Base-by-base conservation (phyloP, 192 early-diverging fungal species). In the Piromyces sp. region DNA sequence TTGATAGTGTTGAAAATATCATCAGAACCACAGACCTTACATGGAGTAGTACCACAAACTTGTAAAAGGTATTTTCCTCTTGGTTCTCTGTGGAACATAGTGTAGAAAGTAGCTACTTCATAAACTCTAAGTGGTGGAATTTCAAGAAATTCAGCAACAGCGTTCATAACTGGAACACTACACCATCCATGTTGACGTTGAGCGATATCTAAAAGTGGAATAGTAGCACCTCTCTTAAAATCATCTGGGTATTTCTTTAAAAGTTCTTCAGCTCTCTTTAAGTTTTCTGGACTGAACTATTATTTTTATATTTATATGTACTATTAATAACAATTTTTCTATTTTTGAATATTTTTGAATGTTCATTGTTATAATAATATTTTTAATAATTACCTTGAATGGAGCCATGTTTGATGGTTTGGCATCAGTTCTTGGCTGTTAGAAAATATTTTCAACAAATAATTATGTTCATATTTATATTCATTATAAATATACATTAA, bases 31-130 rank as follows among this genome's bases (percentile, higher is more conserved):
- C 97, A 97, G 68, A 98, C 90, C 88, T 97, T 92, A 87, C 97
- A 99, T 28, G 97, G 97, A 30, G 97, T 97, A 16, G 97, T 99
- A 29, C 97, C 98, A 91, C 97, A 99, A 79, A 99, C 89, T 88
- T 99, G 97, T 83, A 99, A 85, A 85, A 99, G 98, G 90, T 98
- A 97, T 87, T 98, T 99, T 82, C 97, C 97, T 79, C 97, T 94
- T n/a, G 97, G 97, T 82, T 94, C 93, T 84, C 94, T 94, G 85
- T 98, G 98, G 89, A 95, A 99, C 97, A 99, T 99, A 81, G 97
- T 99, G 86, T 99, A 99, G 87, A 99, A 99, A 33, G 97, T 98
- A n/a, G 98, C 98, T 29, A 99, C 98, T 86, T 99, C 97, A 89
- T 98, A 98, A 79, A 99, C 97, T 81, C 98, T 92, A 96, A 99